Evolutionary conservation across 2,329 filamentous ascomycete species (phyloP), one percentile per base, ranked within the genome.

Genomic region (Periglandula ipomoeae): DNA sequence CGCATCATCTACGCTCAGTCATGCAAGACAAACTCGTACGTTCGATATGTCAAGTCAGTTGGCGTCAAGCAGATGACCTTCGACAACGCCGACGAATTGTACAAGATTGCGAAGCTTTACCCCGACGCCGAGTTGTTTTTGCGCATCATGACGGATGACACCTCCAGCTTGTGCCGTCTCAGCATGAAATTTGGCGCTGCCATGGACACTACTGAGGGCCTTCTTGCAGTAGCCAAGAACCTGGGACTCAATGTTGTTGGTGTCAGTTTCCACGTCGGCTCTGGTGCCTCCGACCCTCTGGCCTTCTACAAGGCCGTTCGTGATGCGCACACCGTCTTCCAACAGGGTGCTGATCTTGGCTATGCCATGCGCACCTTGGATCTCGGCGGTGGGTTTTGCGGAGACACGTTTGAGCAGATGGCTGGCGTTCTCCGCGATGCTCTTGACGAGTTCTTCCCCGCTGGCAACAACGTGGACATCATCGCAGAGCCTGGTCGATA

Each of bases 1-100:
- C 89, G 91, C 67, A 94, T 98, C 75, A 96, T 98, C 71, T 98
- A 97, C 65, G 93, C 93, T 44, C 93, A 98, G 73, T 93, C 93
- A 49, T 97, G 93, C 86, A 98, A 98, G 82, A 98, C 93, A 61
- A 95, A 93, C 73, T 96, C 91, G 43, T 97, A 96, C 68, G 78
- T 98, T 54, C 89, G 90, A 63, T 95, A 90, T 63, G 93, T 94
- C 55, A 82, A 86, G 62, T 79, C 82, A 64, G 76, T 84, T 57
- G 86, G 85, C 58, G 93, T 98, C 65, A 91, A 87, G 73, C 88
- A 95, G 76, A 97, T 98, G 91, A 98, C 93, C 2, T 97, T 98
- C 65, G 93, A 98, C 78, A 98, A 98, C 61, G 82, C 86, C 65
- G 93, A 98, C 67, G 93, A 98, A 76, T 80, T 98, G 46, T 89